These are phyloP conservation scores for Skeletonema costatum DNA, from an alignment of 108 stramenopile species.

Conservation along the genomic window DNA sequence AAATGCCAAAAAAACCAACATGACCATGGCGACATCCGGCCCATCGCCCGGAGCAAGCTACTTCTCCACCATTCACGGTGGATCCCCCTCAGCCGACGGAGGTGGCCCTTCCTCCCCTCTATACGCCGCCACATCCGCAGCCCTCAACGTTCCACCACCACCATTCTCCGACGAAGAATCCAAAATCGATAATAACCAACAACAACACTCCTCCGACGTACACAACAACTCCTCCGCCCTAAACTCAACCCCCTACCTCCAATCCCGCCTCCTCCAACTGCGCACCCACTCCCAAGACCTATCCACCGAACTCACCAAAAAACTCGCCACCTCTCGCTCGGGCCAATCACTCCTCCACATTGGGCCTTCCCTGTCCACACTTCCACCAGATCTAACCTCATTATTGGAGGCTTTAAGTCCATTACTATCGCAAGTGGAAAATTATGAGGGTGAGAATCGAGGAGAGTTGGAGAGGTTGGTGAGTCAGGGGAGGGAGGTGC, in stretches of 20 bases:
- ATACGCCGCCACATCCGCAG: background rate
- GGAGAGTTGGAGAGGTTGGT: constrained; percentile 63
- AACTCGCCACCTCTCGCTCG: constrained; percentile 81
- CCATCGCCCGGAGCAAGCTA: background rate
- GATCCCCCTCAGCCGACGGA: background rate
- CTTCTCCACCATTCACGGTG: background rate
- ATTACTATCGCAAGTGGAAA: constrained; percentile 53
- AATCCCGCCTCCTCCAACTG: constrained; percentile 34
- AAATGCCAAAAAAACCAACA: background rate
- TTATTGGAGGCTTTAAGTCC: constrained; percentile 73
- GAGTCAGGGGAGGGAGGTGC: constrained; percentile 49
- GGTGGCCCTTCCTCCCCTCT: background rate
- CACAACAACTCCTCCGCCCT: background rate
- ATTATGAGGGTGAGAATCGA: constrained; percentile 52
- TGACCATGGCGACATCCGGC: background rate
- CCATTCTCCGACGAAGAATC: background rate
- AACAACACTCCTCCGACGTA: background rate
- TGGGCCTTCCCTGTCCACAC: constrained; percentile 69
- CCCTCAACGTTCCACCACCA: background rate
- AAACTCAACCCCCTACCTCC: constrained; percentile 34
- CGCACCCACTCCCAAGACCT: constrained; percentile 64
- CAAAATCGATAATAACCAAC: too few species aligned
- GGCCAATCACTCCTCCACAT: constrained; percentile 87
- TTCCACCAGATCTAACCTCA: constrained; percentile 81
- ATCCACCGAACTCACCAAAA: constrained; percentile 74